Evolutionary conservation across 2,329 filamentous ascomycete species (phyloP).

Genomic region (Phyllosticta citribraziliensis): DNA sequence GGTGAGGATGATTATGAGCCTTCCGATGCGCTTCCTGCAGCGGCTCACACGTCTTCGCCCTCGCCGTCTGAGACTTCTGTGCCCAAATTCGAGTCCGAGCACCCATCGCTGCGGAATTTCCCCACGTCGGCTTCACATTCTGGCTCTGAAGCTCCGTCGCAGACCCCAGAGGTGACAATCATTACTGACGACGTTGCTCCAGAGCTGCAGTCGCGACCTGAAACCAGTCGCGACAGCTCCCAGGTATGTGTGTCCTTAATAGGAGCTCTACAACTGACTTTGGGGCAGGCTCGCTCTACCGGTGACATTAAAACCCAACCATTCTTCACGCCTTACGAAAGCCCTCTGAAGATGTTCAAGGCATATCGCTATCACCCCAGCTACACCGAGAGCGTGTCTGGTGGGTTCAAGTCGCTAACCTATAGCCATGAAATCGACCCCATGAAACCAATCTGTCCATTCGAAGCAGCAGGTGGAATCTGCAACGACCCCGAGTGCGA

Average conservation of each 20-base stretch:
- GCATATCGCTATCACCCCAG: constrained; percentile 83
- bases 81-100: neutral
- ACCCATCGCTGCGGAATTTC: neutral
- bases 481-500: constrained; percentile 70
- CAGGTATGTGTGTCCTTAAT: constrained; percentile 16
- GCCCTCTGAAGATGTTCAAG: constrained; percentile 71
- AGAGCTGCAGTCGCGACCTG: constrained; percentile 25
- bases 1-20: constrained; percentile 22
- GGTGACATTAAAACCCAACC: neutral
- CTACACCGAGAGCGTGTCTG: constrained; percentile 58
- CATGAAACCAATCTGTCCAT: constrained; percentile 63
- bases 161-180: constrained; percentile 13
- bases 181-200: constrained; percentile 31
- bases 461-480: constrained; percentile 57
- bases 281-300: neutral
- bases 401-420: constrained; percentile 79
- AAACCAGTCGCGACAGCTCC: constrained; percentile 4
- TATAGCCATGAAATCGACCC: constrained; percentile 87
- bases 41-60: neutral
- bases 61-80: neutral
- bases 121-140: neutral
- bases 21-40: constrained; percentile 21
- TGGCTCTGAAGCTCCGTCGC: constrained; percentile 6
- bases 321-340: constrained; percentile 61
- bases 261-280: constrained; percentile 9